phyloP scores from a whole-genome alignment of 208 protist species.

The Tritrichomonas foetus region DNA sequence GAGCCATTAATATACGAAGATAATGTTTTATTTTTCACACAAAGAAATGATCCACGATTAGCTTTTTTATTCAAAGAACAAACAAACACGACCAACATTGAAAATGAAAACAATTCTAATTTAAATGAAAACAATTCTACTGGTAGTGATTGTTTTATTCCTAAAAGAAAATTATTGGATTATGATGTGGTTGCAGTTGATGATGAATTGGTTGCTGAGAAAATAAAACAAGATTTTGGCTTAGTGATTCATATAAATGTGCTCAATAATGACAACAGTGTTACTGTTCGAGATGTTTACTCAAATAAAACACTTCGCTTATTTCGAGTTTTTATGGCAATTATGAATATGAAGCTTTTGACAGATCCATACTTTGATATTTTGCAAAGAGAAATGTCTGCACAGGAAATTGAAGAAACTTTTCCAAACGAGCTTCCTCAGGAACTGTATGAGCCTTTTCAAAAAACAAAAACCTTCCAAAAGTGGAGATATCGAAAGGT shows the following conservation, averaged over 20 bases:
- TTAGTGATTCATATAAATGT: no score
- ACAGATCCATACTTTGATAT: background rate
- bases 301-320: background rate
- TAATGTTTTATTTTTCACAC: background rate
- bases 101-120: no score
- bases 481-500: background rate
- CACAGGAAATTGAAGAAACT: background rate
- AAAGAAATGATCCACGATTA: background rate
- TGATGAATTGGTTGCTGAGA: background rate
- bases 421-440: background rate
- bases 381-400: background rate
- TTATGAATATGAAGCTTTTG: background rate
- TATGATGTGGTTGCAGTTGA: background rate
- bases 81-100: no score
- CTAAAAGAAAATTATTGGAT: background rate
- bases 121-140: no score
- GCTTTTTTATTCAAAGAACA: no score
- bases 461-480: background rate
- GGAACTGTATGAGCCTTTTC: background rate
- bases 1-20: background rate
- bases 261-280: background rate
- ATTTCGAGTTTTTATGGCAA: background rate
- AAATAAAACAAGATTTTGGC: no score
- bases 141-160: no score
- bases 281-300: background rate